Evolutionary conservation across 2,329 filamentous ascomycete genomes (phyloP), one percentile per base, ranked within the genome.

Genomic region (Zasmidium citrigriseum): DNA sequence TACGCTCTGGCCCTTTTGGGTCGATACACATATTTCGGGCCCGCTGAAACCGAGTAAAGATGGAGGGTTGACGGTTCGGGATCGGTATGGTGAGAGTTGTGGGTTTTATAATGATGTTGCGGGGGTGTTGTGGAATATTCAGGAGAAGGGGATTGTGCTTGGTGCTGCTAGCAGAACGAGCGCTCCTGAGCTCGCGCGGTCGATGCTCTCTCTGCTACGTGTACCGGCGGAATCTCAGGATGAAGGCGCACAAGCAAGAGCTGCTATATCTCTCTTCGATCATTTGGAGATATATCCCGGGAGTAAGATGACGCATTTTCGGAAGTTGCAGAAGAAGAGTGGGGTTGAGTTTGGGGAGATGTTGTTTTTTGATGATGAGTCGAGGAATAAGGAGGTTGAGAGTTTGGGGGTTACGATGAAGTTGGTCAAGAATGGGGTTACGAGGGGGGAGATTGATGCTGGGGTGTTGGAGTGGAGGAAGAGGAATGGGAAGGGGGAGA

Each of bases 1-100:
- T 81, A 98, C 95, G 0, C 82, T 98, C n/a, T 98, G 93, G 95
- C 92, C 93, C 3, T 97, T 97, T 77, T 98, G 93, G 93, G 88
- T 96, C 47, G 95, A 98, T 79, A 96, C 92, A 2, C 93, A 97
- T 76, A 89, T 95, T 67, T 85, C 86, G 22, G 83, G 86, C 5
- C 93, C 92, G 0, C 77, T 96, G 51, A 87, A 86, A 64, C 67
- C 75, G 2, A 68, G 75, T 53, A 53, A 52, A 34, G 58, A 61
- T 54, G 72, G 72, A 38, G 79, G 78, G 4, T 64, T 75, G 46
- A 77, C 75, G 62, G 80, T 85, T 51, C 82, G 80, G 64, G 84
- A 86, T 61, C 69, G 73, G 23, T 78, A 76, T 59, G 78, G 78
- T 45, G 77, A 80, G 59, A 70, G 68, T 20, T 80, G 73, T 59